Percentiles rank a stretch among this genome's conserved stretches.
Evolutionary conservation across 1,284 basidiomycete species (phyloP).

Genomic region (Cryptococcus sp.): DNA sequence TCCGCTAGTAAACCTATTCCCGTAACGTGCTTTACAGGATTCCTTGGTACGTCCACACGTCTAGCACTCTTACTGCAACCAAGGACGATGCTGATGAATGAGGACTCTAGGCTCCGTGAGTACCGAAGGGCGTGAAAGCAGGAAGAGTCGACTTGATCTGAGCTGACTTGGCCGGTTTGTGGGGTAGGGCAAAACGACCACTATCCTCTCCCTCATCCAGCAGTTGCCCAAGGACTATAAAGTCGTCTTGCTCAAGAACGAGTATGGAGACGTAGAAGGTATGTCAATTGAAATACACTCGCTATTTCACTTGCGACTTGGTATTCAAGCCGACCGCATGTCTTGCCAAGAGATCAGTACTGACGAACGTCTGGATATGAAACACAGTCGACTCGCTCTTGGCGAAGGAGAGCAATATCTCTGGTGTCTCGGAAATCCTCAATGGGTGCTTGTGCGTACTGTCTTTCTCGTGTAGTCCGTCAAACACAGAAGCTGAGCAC

Average conservation of each 20-base stretch:
- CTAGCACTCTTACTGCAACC: neutral
- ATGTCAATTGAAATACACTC: constrained; percentile 1
- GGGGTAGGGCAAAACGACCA: constrained; percentile 55
- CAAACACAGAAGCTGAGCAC: neutral
- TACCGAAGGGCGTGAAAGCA: neutral
- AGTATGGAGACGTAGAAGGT: constrained; percentile 52
- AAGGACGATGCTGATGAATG: neutral
- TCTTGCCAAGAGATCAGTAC: neutral
- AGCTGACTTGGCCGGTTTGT: neutral
- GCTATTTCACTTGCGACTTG: neutral
- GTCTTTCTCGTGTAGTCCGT: neutral
- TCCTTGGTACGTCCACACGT: constrained; percentile 48
- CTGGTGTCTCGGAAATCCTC: constrained; percentile 84
- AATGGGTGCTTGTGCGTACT: constrained; percentile 81
- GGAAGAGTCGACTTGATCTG: neutral
- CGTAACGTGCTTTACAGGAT: constrained; percentile 83
- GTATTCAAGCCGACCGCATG: neutral
- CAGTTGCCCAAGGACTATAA: constrained; percentile 75
- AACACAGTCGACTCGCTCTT: constrained; percentile 78
- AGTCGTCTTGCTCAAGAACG: constrained; percentile 75
- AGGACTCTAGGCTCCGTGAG: constrained; percentile 32
- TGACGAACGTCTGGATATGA: neutral
- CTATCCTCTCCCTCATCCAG: constrained; percentile 78
- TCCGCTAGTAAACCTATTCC: constrained; percentile 57
- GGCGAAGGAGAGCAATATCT: constrained; percentile 74